Base-by-base conservation (phyloP, 2,329 filamentous ascomycete species). In the Dothistroma septosporum region DNA sequence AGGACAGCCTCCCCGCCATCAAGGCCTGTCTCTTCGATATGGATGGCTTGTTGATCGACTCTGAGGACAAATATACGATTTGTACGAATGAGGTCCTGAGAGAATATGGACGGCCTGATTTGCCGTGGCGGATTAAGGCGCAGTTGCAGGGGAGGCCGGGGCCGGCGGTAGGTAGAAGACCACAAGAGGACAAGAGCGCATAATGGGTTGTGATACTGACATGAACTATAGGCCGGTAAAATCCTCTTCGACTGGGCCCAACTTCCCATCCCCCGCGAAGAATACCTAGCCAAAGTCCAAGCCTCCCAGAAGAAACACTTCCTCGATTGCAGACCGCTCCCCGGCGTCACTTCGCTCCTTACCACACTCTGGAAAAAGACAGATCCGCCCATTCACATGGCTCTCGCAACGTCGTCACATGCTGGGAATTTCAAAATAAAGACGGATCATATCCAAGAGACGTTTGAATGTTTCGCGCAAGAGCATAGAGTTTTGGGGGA, bases 21-120 rank as follows among this genome's bases (percentile, higher is more conserved):
- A 85, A 92, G 68, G 94, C 93, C 68, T 97, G 92, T 76, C 87
- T 99, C 66, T 97, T 99, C 76, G 94, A 99, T 80, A 97, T 97
- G 92, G 94, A 99, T 76, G 94, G 94, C 62, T 87, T 99, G 37
- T 85, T 99, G 21, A 89, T 99, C 73, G 87, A 97, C 77, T 92
- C 90, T 35, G 94, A 97, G 80, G 94, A 97, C 72, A 80, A 86
- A 61, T 97, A 97, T 80, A 94, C 91, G 0, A 74, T 84, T 28
- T 89, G 90, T 76, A 89, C 92, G 63, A 97, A 99, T 77, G 80
- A 85, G 24, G 84, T 97, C 41, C 87, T 99, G 44, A 80, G 82
- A 59, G 86, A 89, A 72, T 91, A 94, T 76, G 84, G 82, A 70
- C 86, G 85, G 54, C 88, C 90, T 0, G 74, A 79, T 14, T 80